These are phyloP conservation scores for Aphanomyces stellatus DNA, from an alignment of 352 stramenopile genomes.

Conservation along the genomic window DNA sequence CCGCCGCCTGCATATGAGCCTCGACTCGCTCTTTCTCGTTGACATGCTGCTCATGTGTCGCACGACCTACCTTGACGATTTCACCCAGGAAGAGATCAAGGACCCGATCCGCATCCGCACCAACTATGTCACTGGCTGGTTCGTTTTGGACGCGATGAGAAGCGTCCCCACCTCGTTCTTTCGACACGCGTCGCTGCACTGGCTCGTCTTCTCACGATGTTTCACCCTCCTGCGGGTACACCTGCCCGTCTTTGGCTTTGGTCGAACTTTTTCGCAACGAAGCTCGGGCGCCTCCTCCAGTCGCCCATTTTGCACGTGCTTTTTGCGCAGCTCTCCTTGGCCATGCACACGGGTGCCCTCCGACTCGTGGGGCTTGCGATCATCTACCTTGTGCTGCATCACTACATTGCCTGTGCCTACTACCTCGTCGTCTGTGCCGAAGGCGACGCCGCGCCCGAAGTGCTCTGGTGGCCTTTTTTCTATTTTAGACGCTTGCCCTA, in stretches of 20 bases:
- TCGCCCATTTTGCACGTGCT: neutral
- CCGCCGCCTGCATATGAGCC: neutral
- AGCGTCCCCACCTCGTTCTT: neutral
- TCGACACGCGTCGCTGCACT: too few relatives aligned
- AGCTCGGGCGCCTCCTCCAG: neutral
- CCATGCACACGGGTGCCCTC: neutral
- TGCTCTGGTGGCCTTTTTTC: neutral
- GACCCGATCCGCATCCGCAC: neutral
- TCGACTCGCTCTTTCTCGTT: neutral
- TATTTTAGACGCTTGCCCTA: neutral
- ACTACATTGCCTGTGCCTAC: conserved; percentile 2
- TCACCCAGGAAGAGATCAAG: neutral
- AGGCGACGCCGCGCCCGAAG: neutral
- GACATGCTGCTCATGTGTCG: neutral
- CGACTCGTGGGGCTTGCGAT: neutral
- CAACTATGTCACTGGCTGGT: neutral
- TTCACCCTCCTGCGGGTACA: too few relatives aligned
- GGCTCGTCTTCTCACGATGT: too few relatives aligned
- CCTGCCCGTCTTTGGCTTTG: too few relatives aligned
- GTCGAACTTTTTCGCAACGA: too few relatives aligned
- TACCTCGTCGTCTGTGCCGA: neutral
- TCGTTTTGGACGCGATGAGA: neutral
- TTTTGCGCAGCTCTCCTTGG: neutral
- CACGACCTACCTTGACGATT: neutral
- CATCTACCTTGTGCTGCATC: neutral